These are phyloP conservation scores for Naganishia antarctica DNA, from an alignment of 768 basidiomycete species.

Conservation along the genomic window DNA sequence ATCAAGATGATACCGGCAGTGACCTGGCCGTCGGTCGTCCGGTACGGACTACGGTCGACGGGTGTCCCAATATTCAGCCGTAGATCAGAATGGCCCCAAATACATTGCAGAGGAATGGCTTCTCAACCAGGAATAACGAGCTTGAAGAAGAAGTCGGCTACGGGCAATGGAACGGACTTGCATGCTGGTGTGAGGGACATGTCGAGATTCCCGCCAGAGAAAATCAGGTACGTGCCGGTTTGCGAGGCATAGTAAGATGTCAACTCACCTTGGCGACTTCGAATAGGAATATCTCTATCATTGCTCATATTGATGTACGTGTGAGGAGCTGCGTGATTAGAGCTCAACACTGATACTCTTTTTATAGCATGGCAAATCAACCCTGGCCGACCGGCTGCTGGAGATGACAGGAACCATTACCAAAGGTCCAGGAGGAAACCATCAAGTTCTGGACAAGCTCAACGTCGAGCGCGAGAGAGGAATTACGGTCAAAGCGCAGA, in stretches of 20 bases:
- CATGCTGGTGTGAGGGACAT: conserved; percentile 23
- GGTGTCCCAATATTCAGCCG: background rate
- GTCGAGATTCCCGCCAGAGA: conserved; percentile 21
- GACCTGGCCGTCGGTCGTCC: background rate
- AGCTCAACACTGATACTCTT: conserved; percentile 13
- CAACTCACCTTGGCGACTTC: too few relatives aligned
- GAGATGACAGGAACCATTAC: conserved; percentile 82
- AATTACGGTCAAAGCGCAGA: conserved; percentile 97
- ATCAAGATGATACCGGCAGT: background rate
- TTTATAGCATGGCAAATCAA: conserved; percentile 93
- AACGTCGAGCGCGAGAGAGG: conserved; percentile 67
- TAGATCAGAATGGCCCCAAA: background rate
- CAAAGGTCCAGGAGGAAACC: conserved; percentile 74
- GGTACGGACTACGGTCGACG: conserved; percentile 7
- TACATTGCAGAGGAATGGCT: background rate
- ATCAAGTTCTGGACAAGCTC: conserved; percentile 53
- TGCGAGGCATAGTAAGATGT: background rate
- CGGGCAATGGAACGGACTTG: conserved; percentile 11
- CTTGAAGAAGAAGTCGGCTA: conserved; percentile 12
- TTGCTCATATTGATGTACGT: conserved; percentile 79
- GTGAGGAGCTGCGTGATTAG: background rate
- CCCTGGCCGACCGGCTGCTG: conserved; percentile 70
- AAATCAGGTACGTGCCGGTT: conserved; percentile 19
- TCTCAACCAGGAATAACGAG: conserved; percentile 14
- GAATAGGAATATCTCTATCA: conserved; percentile 77